Evolutionary conservation across 225 moss, liverwort and hornwort genomes (phyloP), one percentile per base, ranked within the genome.

Genomic region (Climacium dendroides): DNA sequence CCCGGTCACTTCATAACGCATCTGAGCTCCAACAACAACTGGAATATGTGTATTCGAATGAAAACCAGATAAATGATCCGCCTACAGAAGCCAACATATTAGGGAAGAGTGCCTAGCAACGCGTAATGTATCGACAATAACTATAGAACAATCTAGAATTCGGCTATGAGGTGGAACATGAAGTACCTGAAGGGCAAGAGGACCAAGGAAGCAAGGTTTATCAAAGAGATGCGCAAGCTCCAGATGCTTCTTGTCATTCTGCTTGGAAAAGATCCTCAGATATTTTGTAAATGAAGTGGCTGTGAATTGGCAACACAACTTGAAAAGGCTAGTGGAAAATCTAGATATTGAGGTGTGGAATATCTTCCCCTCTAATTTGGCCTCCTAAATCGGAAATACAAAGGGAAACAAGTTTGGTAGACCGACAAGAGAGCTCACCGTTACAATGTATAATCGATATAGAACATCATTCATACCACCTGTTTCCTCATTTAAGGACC

Each of bases 11-110:
- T 99, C 99, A 79, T 94, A 97, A 78, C 99, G 96, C 96, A 92
- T 96, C 90, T 99, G 99, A 89, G 99, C 95, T 83, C 99, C 99
- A 69, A 99, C 95, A 89, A 99, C 95, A 41, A 99, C 87, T 59
- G 99, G 99, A 89, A 99, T 96, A 89, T 99, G 99, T 58, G 96
- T 99, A 88, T 99, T 99, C 78, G 99, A 92, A 94, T 99, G 99
- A 63, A 99, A 97, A 60, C 99, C 97, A 77, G 97, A 97, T 65
- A 99, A 77, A 63, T 97, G 95, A 89, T 99, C 97, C 78, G 94
- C 95, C 99, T 99, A 92, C 87, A 92, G 43, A 53, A 90, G 71
- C 48, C 48, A 67, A 82, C 25, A 35, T 54, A 50, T 73, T 53
- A 89, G 37, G 52, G 39, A 24, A 48, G 47, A 74, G 58, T 15